phyloP scores from a whole-genome alignment of 2,329 filamentous ascomycete species.

The Exophiala sideris region DNA sequence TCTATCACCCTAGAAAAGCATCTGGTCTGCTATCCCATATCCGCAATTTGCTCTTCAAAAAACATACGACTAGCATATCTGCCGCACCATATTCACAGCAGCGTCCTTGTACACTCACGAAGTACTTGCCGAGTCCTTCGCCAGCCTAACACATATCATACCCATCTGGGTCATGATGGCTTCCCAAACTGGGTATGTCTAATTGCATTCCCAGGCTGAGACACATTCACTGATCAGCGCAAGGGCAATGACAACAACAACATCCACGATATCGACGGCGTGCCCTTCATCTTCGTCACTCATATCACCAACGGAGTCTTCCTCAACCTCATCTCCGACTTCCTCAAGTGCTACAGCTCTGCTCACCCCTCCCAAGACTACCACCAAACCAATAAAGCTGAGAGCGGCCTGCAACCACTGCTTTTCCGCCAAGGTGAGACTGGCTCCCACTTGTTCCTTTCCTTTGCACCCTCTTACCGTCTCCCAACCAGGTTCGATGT shows the following conservation, averaged over 20 bases:
- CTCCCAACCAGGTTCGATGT: slow-evolving; percentile 25
- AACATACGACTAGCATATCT: no score
- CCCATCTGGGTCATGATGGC: slow-evolving; percentile 3
- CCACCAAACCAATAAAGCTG: slow-evolving; percentile 26
- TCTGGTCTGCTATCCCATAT: not conserved
- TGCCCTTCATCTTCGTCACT: slow-evolving; percentile 1
- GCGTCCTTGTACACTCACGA: not conserved
- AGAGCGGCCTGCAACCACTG: slow-evolving; percentile 28
- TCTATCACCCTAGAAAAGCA: slow-evolving; percentile 5
- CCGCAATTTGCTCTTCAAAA: not conserved
- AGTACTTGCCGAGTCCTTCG: not conserved
- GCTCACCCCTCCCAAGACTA: slow-evolving; percentile 10
- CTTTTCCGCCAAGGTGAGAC: slow-evolving; percentile 28
- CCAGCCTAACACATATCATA: not conserved
- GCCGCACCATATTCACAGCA: no score
- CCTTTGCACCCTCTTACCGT: slow-evolving; percentile 3
- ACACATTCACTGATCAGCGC: slow-evolving; percentile 19
- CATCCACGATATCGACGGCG: not conserved
- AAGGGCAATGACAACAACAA: slow-evolving; percentile 16
- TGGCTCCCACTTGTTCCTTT: not conserved
- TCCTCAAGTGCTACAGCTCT: slow-evolving; percentile 8
- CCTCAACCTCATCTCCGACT: slow-evolving; percentile 2
- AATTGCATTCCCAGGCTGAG: slow-evolving; percentile 15
- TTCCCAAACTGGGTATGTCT: slow-evolving; percentile 16
- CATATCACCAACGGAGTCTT: slow-evolving; percentile 1